Evolutionary conservation across 2,329 filamentous ascomycete species (phyloP).

Genomic region (Fusarium sulawesiense): DNA sequence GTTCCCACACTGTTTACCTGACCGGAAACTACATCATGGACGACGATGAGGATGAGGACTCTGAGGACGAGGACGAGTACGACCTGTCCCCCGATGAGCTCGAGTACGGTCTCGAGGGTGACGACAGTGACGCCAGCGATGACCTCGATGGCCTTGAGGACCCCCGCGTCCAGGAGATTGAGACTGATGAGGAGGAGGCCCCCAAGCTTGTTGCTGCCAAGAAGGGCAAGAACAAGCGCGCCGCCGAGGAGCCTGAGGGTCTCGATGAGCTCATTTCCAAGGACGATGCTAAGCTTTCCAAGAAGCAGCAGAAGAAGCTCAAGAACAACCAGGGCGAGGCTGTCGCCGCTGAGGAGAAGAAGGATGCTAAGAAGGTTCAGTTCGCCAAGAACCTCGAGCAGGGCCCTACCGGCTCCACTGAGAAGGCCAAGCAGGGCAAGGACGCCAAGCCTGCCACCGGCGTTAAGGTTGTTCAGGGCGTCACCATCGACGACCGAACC

Average conservation of each 20-base stretch:
- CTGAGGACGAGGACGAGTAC: constrained; percentile 79
- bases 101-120: constrained; percentile 76
- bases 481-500: constrained; percentile 97
- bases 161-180: constrained; percentile 85
- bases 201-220: constrained; percentile 69
- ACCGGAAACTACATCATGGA: constrained; percentile 96
- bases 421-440: constrained; percentile 56
- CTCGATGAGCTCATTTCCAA: constrained; percentile 91
- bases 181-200: constrained; percentile 77
- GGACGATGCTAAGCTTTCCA: constrained; percentile 82
- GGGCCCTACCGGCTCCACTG: constrained; percentile 82
- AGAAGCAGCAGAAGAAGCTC: constrained; percentile 98
- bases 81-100: constrained; percentile 85
- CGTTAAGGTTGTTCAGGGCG: constrained; percentile 85
- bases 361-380: constrained; percentile 89
- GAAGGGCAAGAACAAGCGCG: constrained; percentile 94
- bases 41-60: constrained; percentile 71
- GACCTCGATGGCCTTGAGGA: constrained; percentile 82
- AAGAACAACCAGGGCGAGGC: constrained; percentile 99
- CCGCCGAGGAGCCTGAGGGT: constrained; percentile 77
- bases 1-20: constrained; percentile 89
- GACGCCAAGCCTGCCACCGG: constrained; percentile 62
- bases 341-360: constrained; percentile 69
- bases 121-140: constrained; percentile 78
- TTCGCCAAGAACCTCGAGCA: constrained; percentile 99